Evolutionary conservation across 2,329 filamentous ascomycete genomes (phyloP).

Genomic region (Fusarium agapanthi): DNA sequence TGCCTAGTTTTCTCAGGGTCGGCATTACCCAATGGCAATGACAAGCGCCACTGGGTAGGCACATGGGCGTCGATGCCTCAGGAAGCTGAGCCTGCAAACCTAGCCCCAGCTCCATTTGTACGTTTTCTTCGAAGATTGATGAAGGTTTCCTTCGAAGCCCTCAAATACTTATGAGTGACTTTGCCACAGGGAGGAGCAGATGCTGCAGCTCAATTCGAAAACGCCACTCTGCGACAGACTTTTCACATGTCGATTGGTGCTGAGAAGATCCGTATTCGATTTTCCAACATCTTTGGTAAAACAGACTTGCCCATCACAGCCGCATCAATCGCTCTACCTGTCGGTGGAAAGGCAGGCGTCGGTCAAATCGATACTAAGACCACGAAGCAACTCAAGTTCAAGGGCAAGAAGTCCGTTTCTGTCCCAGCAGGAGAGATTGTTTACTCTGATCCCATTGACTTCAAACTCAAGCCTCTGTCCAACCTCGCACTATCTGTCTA

Average conservation of each 20-base stretch:
- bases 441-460: slow-evolving; percentile 19
- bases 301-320: slow-evolving; percentile 16
- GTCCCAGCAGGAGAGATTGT: slow-evolving; percentile 6
- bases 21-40: not conserved
- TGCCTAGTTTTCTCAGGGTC: not conserved
- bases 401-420: slow-evolving; percentile 7
- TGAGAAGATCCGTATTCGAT: slow-evolving; percentile 13
- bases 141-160: accelerated
- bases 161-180: not conserved
- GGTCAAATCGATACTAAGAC: slow-evolving; percentile 14
- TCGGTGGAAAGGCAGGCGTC: slow-evolving; percentile 4
- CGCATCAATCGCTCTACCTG: slow-evolving; percentile 14
- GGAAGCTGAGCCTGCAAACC: slow-evolving; percentile 20
- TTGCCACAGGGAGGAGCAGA: slow-evolving; percentile 7
- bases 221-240: slow-evolving; percentile 23
- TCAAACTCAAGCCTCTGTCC: slow-evolving; percentile 12
- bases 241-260: slow-evolving; percentile 19
- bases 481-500: slow-evolving; percentile 25
- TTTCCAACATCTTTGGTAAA: slow-evolving; percentile 28
- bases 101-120: slow-evolving; percentile 26
- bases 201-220: slow-evolving; percentile 12
- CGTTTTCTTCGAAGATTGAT: not conserved
- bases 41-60: slow-evolving; percentile 20
- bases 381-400: slow-evolving; percentile 2
- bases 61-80: slow-evolving; percentile 29